Evolutionary conservation across 148 eudicot genomes (phyloP).

Genomic region (Rhododendron williamsianum): DNA sequence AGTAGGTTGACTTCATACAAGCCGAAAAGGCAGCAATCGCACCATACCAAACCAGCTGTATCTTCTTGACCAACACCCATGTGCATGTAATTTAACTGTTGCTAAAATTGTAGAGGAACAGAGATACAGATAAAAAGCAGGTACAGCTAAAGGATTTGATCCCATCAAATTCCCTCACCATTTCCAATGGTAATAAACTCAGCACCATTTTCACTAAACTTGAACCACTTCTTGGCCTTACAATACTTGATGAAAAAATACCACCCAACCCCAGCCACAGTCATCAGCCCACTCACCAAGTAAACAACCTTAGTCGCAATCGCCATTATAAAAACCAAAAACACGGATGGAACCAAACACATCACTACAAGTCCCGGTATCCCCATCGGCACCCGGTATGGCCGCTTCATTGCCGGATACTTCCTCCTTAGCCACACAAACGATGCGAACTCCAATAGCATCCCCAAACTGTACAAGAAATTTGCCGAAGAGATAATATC

Average conservation of each 20-base stretch:
- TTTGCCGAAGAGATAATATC: conserved; percentile 47
- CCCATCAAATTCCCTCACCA: not conserved
- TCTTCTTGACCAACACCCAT: not conserved
- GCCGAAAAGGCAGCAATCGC: not conserved
- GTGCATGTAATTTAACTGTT: not conserved
- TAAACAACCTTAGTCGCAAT: conserved; percentile 48
- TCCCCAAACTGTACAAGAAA: conserved; percentile 55
- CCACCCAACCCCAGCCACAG: conserved; percentile 45
- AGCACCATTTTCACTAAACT: conserved; percentile 25
- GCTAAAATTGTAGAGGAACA: too few species aligned
- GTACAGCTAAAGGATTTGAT: too few species aligned
- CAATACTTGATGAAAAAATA: conserved; percentile 35
- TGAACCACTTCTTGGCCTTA: conserved; percentile 38
- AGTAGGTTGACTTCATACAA: not conserved
- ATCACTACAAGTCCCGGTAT: conserved; percentile 33
- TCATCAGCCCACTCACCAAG: conserved; percentile 50
- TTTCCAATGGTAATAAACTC: not conserved
- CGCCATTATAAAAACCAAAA: conserved; percentile 49
- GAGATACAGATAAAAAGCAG: not conserved
- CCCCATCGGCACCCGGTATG: conserved; percentile 38
- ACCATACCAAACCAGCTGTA: not conserved
- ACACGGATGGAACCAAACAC: conserved; percentile 54
- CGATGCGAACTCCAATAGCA: conserved; percentile 50
- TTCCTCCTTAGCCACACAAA: conserved; percentile 52
- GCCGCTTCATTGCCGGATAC: conserved; percentile 34